phyloP scores from a whole-genome alignment of 768 basidiomycete species.

The Dioszegia aurantiaca region DNA sequence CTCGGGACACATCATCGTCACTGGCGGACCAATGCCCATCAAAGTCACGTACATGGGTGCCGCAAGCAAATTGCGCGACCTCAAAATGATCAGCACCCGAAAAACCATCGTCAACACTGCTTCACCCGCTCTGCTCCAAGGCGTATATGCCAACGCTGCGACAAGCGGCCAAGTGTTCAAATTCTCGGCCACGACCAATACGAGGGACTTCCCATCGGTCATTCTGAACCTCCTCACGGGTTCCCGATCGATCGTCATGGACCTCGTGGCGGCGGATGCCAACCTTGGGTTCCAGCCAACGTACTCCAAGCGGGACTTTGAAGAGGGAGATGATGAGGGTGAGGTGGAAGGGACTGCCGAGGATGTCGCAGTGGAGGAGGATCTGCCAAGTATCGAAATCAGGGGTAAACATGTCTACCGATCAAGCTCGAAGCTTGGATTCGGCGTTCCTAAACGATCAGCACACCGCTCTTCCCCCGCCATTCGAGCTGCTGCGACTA shows the following conservation, averaged over 20 bases:
- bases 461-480: not conserved
- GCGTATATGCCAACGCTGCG: slow-evolving; percentile 45
- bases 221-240: slow-evolving; percentile 7
- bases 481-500: slow-evolving; percentile 1
- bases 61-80: slow-evolving; percentile 39
- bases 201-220: slow-evolving; percentile 8
- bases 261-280: slow-evolving; percentile 41
- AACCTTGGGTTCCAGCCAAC: slow-evolving; percentile 44
- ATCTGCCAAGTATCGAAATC: not conserved
- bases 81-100: slow-evolving; percentile 8
- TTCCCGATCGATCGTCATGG: slow-evolving; percentile 23
- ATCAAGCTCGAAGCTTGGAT: not conserved
- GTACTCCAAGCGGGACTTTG: slow-evolving; percentile 19
- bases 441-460: not conserved
- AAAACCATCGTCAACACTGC: not conserved
- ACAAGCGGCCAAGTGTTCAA: slow-evolving; percentile 33
- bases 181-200: slow-evolving; percentile 9
- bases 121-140: slow-evolving; percentile 9
- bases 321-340: not conserved
- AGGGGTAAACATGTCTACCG: not conserved
- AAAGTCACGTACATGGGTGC: slow-evolving; percentile 51
- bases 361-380: not conserved
- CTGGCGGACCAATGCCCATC: slow-evolving; percentile 24
- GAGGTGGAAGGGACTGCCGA: not conserved
- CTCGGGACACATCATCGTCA: slow-evolving; percentile 60